phyloP scores from a whole-genome alignment of 805 yeast species.

The Monosporozyma aerobia region DNA sequence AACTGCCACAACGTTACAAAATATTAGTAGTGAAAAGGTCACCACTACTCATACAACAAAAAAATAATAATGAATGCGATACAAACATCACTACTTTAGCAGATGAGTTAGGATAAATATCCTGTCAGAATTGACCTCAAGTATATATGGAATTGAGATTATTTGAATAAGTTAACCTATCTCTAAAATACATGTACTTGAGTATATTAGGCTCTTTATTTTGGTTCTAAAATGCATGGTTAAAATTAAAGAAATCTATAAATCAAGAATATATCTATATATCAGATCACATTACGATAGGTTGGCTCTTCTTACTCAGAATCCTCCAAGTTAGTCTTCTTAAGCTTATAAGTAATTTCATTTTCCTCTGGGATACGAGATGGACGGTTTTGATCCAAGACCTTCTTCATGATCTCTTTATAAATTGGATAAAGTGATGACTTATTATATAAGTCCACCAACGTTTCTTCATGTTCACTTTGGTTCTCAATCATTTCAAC shows the following conservation, averaged over 20 bases:
- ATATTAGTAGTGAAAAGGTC: constrained; percentile 8
- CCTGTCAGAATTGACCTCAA: no score
- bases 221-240: background rate
- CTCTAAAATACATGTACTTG: no score
- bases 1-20: constrained; percentile 11
- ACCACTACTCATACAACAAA: background rate
- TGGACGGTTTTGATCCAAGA: constrained; percentile 26
- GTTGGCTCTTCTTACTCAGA: background rate
- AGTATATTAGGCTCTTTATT: no score
- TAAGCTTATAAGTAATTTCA: background rate
- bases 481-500: constrained; percentile 74
- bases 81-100: no score
- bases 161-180: no score
- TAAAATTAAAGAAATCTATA: background rate
- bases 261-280: background rate
- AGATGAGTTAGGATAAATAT: no score
- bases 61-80: background rate
- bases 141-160: no score
- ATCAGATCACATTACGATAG: background rate
- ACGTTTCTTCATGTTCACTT: constrained; percentile 18
- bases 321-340: background rate
- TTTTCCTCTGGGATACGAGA: constrained; percentile 4
- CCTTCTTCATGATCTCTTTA: constrained; percentile 35
- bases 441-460: constrained; percentile 32
- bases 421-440: constrained; percentile 35